These are phyloP conservation scores for Arthroderma sp. DNA, from an alignment of 2,329 filamentous ascomycete species.

Conservation along the genomic window DNA sequence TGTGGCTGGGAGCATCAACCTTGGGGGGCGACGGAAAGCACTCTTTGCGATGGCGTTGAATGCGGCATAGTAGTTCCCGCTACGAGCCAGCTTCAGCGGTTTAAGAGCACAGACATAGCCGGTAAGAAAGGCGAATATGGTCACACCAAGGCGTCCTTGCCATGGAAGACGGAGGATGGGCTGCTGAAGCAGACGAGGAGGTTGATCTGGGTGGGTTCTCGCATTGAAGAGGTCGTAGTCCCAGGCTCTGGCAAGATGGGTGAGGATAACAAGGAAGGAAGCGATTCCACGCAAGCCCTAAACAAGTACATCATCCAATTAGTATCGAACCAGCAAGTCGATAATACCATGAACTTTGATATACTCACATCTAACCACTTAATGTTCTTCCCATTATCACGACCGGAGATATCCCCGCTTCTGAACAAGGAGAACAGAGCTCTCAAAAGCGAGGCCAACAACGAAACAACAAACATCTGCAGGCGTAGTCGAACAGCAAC, in stretches of 20 bases:
- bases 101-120: conserved; percentile 45
- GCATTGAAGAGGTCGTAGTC: conserved; percentile 41
- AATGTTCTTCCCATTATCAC: conserved; percentile 18
- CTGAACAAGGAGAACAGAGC: not conserved
- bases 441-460: conserved; percentile 2
- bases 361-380: conserved; percentile 29
- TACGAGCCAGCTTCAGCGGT: conserved; percentile 38
- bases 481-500: not conserved
- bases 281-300: conserved; percentile 42
- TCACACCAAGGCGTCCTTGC: conserved; percentile 42
- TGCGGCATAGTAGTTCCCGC: conserved; percentile 32
- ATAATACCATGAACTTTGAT: not conserved
- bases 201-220: conserved; percentile 28
- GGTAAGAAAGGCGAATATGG: conserved; percentile 44
- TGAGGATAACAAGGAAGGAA: conserved; percentile 41
- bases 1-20: conserved; percentile 39
- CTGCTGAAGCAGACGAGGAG: conserved; percentile 36
- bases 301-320: not conserved
- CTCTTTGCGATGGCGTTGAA: conserved; percentile 39
- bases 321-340: not conserved
- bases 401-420: not conserved
- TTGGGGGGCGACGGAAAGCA: conserved; percentile 40
- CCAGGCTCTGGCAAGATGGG: conserved; percentile 40
- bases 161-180: conserved; percentile 43
- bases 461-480: not conserved